Evolutionary conservation across 2,329 filamentous ascomycete species (phyloP), one percentile per base, ranked within the genome.

Genomic region (Neoarthrinium moseri): DNA sequence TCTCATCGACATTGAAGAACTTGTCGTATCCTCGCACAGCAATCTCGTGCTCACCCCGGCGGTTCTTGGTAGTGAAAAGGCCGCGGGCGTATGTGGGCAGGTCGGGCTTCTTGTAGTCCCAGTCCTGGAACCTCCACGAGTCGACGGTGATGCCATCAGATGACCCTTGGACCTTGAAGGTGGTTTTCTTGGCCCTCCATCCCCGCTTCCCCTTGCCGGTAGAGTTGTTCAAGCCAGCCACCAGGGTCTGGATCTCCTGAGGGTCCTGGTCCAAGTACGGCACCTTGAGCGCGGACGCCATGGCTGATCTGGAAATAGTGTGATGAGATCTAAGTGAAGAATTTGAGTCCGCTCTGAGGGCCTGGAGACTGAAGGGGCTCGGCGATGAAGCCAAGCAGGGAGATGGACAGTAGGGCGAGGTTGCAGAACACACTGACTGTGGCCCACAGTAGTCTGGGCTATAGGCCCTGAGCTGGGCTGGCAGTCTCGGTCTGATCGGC

Each of bases 1-100:
- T 86, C 69, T 99, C 94, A 41, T 81, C 81, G 32, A 89, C 79
- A 58, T 99, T 99, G 81, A 99, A 99, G 73, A 99, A 99, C 69
- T 99, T 99, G 75, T 99, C 92, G 68, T 99, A 99, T 42, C 94
- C 94, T 56, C 94, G 81, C 39, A 90, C 83, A 2, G 80, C 87
- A 56, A 99, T 96, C 66, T 96, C 89, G 11, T 81, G 72, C 7
- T 80, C 73, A 7, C 83, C 83, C 21, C 80, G 73, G 40, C 77
- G 72, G 51, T 80, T 84, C 52, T 71, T 80, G 33, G 86, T 87
- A n/a, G 91, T 99, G 69, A 99, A 99, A 1, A 99, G 79, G 6
- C 94, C 94, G 44, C 94, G 84, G 5, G 94, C 91, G 64, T 96
- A 96, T 1, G 90, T 96, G 5, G 94, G 94, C 10, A 99, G 78